Evolutionary conservation across 805 yeast species (phyloP).

Genomic region (Candida maesae): DNA sequence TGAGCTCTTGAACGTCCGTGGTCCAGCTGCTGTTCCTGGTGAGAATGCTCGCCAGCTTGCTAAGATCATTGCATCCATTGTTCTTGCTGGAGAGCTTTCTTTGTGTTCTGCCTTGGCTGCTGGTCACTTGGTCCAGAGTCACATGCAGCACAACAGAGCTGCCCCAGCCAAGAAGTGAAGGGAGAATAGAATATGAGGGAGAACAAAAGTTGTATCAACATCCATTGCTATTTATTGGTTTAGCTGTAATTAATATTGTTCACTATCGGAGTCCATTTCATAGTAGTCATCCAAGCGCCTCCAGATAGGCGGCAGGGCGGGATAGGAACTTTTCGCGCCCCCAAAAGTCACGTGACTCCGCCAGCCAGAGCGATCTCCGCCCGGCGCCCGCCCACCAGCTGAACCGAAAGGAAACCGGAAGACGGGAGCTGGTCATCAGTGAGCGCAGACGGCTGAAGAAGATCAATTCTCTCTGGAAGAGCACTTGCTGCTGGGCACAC

Average conservation of each 20-base stretch:
- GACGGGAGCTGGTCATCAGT: background rate
- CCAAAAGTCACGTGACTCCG: no score
- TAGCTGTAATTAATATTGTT: background rate
- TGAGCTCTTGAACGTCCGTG: constrained; percentile 89
- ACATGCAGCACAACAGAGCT: constrained; percentile 88
- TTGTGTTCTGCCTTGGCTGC: constrained; percentile 96
- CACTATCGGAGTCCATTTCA: no score
- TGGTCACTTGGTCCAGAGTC: constrained; percentile 96
- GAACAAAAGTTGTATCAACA: background rate
- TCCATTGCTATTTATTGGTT: background rate
- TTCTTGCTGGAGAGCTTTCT: constrained; percentile 93
- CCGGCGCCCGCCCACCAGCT: no score
- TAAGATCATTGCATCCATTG: constrained; percentile 87
- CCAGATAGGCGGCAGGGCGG: no score
- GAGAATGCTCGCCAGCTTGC: constrained; percentile 93
- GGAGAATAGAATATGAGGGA: background rate
- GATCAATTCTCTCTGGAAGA: no score
- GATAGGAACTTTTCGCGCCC: no score
- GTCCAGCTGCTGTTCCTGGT: constrained; percentile 93
- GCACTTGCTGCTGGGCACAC: no score
- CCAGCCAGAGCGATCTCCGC: no score
- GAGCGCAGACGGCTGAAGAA: background rate
- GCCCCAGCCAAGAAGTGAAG: constrained; percentile 23
- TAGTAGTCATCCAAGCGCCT: no score
- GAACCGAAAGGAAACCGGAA: no score